A percentile compares a stretch with the other conserved stretches of the same genome.
Conservation (phyloP, 192 early-diverging fungal species). For the Backusella morwellensis region DNA sequence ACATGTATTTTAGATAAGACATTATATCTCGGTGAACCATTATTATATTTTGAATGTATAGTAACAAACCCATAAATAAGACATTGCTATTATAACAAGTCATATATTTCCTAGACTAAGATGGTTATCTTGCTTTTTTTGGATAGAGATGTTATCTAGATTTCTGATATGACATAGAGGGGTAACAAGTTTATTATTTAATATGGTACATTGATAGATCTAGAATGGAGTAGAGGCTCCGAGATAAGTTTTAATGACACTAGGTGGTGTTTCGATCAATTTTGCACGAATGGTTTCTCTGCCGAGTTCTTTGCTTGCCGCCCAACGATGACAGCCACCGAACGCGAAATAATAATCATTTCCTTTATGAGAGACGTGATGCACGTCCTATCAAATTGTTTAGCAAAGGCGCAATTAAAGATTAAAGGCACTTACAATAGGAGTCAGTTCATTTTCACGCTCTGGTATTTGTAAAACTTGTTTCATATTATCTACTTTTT, state of each 20-base stretch:
- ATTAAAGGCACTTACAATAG: constrained; percentile 13
- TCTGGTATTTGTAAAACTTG: not conserved
- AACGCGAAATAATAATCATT: constrained; percentile 26
- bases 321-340: constrained; percentile 28
- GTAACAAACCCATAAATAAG: too few species aligned
- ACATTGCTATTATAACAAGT: too few species aligned
- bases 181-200: not conserved
- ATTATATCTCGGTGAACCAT: not conserved
- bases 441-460: constrained; percentile 12
- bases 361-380: constrained; percentile 22
- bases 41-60: too few species aligned
- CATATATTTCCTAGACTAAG: too few species aligned
- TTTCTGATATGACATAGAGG: not conserved
- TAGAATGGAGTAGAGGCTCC: constrained; percentile 22
- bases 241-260: constrained; percentile 19
- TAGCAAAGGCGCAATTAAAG: not conserved
- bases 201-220: not conserved
- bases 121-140: not conserved
- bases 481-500: constrained; percentile 24
- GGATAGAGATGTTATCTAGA: not conserved
- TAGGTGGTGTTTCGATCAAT: constrained; percentile 19
- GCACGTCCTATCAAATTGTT: constrained; percentile 16
- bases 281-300: constrained; percentile 14
- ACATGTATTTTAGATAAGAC: not conserved
- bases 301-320: constrained; percentile 20